phyloP scores from a whole-genome alignment of 108 stramenopile genomes.

The Poteriospumella lacustris region DNA sequence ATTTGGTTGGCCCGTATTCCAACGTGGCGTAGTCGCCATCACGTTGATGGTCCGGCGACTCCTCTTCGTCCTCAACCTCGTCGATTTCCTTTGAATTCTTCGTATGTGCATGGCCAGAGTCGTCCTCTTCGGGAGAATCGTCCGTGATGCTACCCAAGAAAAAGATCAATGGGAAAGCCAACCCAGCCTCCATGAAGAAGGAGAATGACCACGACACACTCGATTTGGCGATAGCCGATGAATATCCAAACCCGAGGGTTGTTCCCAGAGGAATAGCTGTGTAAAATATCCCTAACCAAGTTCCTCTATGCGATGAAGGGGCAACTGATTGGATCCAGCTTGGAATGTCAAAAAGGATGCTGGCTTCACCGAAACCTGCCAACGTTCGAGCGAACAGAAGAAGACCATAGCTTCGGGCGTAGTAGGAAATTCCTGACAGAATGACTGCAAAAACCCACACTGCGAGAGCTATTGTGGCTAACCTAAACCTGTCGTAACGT shows the following conservation, averaged over 20 bases:
- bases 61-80: too few relatives aligned
- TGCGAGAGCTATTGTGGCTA: conserved; percentile 28
- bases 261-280: conserved; percentile 52
- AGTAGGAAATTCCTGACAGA: conserved; percentile 31
- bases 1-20: too few relatives aligned
- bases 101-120: conserved; percentile 15
- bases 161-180: conserved; percentile 38
- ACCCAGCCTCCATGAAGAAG: conserved; percentile 49
- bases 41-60: too few relatives aligned
- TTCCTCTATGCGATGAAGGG: conserved; percentile 20
- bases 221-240: conserved; percentile 38
- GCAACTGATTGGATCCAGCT: conserved; percentile 50
- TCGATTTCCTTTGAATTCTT: not conserved
- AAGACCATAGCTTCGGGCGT: conserved; percentile 38
- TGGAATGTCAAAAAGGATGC: conserved; percentile 42
- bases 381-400: conserved; percentile 45
- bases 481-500: not conserved
- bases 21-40: too few relatives aligned
- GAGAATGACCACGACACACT: conserved; percentile 44
- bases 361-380: conserved; percentile 52
- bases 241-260: conserved; percentile 50
- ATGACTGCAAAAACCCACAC: conserved; percentile 43
- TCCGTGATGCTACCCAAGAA: not conserved
- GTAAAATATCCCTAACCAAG: conserved; percentile 52
- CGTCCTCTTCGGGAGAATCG: not conserved